Evolutionary conservation across 2,329 filamentous ascomycete genomes (phyloP), one percentile per base, ranked within the genome.

Genomic region (Aschersonia sp.): DNA sequence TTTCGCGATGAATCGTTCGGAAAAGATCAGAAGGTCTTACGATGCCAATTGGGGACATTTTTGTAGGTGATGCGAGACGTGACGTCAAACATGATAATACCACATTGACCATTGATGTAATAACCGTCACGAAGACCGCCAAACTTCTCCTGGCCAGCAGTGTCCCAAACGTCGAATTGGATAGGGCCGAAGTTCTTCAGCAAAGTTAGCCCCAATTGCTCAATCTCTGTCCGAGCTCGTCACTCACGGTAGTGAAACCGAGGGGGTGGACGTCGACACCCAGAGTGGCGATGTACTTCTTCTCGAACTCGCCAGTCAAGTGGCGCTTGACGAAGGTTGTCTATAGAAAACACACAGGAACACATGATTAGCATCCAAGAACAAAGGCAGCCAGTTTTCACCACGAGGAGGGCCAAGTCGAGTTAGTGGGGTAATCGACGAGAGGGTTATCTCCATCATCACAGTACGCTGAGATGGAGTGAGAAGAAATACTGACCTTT

Each of bases 31-130:
- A 8, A 37, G 12, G 51, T 81, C 87, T 68, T 83, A 95, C 92
- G 92, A 74, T 98, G 92, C 92, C 92, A 98, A 85, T 97, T 97
- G 74, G 92, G 92, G 55, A 98, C 92, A 77, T 98, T 98, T 85
- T 98, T 98, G 84, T 98, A 98, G 69, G 92, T 98, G 70, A 98
- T 97, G 66, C 92, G 87, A 59, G 90, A 95, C 55, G 92, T 97
- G 58, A 98, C 90, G 71, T 98, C 90, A 71, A 98, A 98, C 90
- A 98, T 98, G 83, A 98, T 97, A 77, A 98, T 95, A 75, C 92
- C 90, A 72, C 90, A 97, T 75, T 97, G 90, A 64, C 90, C 90
- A 76, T 95, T 95, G 80, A 98, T 98, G 79, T 98, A 98, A 83
- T 98, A 98, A 60, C 90, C 90, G 72, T 98, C 90, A 76, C 90